Base-by-base conservation (phyloP, 2,329 filamentous ascomycete genomes). In the Cladosporium sphaerospermum region DNA sequence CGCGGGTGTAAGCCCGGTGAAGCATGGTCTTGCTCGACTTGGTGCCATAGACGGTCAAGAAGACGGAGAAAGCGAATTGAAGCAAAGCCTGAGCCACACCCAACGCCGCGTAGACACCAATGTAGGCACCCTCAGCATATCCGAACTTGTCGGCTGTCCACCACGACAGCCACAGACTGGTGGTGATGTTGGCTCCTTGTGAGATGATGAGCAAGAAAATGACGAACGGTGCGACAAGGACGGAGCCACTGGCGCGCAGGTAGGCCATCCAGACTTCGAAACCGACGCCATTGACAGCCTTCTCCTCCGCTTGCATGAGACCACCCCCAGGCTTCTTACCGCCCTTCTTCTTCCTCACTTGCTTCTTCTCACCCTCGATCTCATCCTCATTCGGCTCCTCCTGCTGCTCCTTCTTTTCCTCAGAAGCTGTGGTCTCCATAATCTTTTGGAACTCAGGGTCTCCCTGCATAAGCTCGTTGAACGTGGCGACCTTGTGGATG, bases 141-240 rank as follows among this genome's bases (percentile, higher is more conserved):
- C 77, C 74, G 60, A 86, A 96, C 65, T 86, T 85, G 67, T 89
- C 72, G 1, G 87, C 88, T 0, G 89, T 95, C 92, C 92, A 97
- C 73, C 84, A 97, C 0, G 90, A 93, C 1, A 97, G 80, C 92
- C 92, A 97, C 52, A 97, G 72, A 64, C 86, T 91, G 10, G 90
- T 96, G 59, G 82, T 78, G 58, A 97, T 92, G 65, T 95, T 96
- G 56, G 87, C 80, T 8, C 85, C 89, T 65, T 96, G 90, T 0
- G 88, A 84, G 9, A 90, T 64, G 5, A 88, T 67, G 9, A 95
- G 77, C 3, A 89, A 69, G 19, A 82, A 54, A 3, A 89, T 67
- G 4, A 92, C 68, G 9, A 82, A 57, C 0, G 86, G 79, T 1
- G 82, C 85, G 56, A 88, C 84, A 59, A 86, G 70, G 7, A 88